Evolutionary conservation across 495 filamentous ascomycete species (phyloP).

Genomic region (Hypomontagnella submonticulosa): DNA sequence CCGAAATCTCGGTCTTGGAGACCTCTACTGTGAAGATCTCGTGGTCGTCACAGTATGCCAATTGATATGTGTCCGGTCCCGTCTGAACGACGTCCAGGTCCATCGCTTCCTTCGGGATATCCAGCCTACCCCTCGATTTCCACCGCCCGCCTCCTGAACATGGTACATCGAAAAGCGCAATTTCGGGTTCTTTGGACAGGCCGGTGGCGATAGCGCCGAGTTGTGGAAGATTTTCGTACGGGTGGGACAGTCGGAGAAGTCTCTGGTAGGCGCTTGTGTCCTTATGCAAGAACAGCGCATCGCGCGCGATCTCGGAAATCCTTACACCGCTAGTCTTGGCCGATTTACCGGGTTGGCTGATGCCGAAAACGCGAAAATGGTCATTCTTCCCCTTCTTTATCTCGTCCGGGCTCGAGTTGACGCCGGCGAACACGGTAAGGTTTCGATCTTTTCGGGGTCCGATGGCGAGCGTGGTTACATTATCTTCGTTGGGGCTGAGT

Average conservation of each 20-base stretch:
- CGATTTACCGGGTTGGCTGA: conserved; percentile 62
- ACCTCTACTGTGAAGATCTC: conserved; percentile 72
- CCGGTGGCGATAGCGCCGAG: conserved; percentile 81
- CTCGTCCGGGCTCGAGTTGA: conserved; percentile 82
- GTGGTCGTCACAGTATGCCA: conserved; percentile 83
- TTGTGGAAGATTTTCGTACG: conserved; percentile 64
- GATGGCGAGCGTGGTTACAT: conserved; percentile 81
- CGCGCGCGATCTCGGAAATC: conserved; percentile 66
- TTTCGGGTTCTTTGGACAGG: conserved; percentile 73
- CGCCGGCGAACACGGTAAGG: conserved; percentile 78
- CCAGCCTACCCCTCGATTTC: conserved; percentile 74
- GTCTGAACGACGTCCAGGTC: conserved; percentile 81
- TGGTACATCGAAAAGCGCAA: conserved; percentile 81
- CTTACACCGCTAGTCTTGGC: conserved; percentile 54
- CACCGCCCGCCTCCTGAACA: conserved; percentile 61
- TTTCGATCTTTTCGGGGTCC: conserved; percentile 65
- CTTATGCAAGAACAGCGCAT: conserved; percentile 71
- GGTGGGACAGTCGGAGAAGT: conserved; percentile 74
- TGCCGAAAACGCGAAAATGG: conserved; percentile 83
- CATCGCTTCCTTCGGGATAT: conserved; percentile 76
- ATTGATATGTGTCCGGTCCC: conserved; percentile 68
- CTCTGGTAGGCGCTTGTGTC: conserved; percentile 81
- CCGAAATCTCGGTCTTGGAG: conserved; percentile 60
- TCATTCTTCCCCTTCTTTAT: conserved; percentile 82
- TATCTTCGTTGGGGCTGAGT: conserved; percentile 89